A percentile compares a stretch with the other conserved stretches of the same genome.
These are phyloP conservation scores for Fomitopsis palustris DNA, from an alignment of 1,284 basidiomycete genomes.

Conservation along the genomic window DNA sequence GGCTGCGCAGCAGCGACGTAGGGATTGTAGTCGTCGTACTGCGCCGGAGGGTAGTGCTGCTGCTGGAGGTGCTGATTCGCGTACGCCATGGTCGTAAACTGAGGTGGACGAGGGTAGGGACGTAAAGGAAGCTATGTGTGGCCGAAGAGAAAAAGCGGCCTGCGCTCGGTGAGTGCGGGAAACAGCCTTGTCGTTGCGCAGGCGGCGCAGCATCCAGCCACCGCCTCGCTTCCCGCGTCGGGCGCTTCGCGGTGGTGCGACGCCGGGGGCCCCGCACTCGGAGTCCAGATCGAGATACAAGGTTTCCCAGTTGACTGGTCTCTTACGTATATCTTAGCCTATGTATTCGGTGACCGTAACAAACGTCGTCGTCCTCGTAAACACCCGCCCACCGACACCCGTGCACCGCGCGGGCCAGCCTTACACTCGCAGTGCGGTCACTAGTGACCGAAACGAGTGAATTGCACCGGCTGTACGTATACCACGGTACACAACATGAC, in stretches of 20 bases:
- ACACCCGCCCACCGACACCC: no score
- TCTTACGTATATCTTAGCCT: neutral
- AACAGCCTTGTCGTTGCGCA: conserved; percentile 8
- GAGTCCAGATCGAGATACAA: neutral
- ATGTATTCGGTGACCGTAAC: no score
- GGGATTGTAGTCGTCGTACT: conserved; percentile 43
- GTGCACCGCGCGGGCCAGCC: no score
- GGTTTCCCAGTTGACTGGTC: neutral
- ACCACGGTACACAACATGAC: no score
- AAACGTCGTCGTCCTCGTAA: no score
- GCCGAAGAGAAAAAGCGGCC: conserved; percentile 5
- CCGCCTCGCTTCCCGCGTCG: neutral
- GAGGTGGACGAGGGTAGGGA: conserved; percentile 4
- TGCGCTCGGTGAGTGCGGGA: conserved; percentile 5
- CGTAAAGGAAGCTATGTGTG: conserved; percentile 1
- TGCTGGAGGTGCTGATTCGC: conserved; percentile 43
- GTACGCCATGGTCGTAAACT: conserved; percentile 35
- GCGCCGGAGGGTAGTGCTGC: conserved; percentile 35
- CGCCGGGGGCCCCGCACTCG: neutral
- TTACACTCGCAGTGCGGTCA: no score
- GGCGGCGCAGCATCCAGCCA: neutral
- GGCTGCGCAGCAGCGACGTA: conserved; percentile 40
- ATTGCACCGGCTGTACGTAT: no score
- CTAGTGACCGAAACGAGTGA: no score
- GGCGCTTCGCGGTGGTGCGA: neutral